These are phyloP conservation scores for Hypericum perforatum DNA, from an alignment of 345 rosid genomes.

Conservation along the genomic window DNA sequence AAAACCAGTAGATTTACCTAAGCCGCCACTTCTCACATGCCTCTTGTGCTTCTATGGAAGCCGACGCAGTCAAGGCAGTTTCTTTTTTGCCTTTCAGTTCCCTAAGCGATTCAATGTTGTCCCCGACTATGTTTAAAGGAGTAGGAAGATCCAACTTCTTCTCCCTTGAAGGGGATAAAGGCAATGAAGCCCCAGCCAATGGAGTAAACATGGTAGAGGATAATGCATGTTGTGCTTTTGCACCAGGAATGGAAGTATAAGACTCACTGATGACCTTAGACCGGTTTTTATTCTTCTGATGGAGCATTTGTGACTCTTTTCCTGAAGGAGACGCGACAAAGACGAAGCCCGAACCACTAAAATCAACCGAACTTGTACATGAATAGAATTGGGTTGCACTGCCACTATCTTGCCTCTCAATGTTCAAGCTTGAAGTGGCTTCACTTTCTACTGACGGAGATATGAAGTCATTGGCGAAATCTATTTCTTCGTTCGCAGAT, in stretches of 20 bases:
- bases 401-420: constrained; percentile 39
- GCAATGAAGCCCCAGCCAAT: constrained; percentile 34
- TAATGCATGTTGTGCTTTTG: constrained; percentile 31
- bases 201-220: constrained; percentile 38
- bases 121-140: constrained; percentile 23
- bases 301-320: constrained; percentile 37
- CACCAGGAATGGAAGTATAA: constrained; percentile 22
- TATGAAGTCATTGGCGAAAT: constrained; percentile 34
- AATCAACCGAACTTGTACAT: constrained; percentile 26
- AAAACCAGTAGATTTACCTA: constrained; percentile 39
- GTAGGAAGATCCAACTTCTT: constrained; percentile 30
- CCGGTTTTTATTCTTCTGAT: constrained; percentile 39
- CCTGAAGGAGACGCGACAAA: constrained; percentile 57
- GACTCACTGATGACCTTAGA: constrained; percentile 33
- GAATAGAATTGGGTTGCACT: constrained; percentile 22
- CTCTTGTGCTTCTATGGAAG: constrained; percentile 56
- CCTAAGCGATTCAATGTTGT: constrained; percentile 27
- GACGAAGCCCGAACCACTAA: constrained; percentile 48
- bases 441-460: constrained; percentile 49
- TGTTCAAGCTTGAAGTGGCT: constrained; percentile 41
- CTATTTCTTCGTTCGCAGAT: constrained; percentile 78
- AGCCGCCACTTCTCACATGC: constrained; percentile 96
- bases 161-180: constrained; percentile 23
- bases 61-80: constrained; percentile 30
- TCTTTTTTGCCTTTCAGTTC: constrained; percentile 33